Conservation (phyloP, 352 stramenopile genomes). For the Phytophthora sansomeana region DNA sequence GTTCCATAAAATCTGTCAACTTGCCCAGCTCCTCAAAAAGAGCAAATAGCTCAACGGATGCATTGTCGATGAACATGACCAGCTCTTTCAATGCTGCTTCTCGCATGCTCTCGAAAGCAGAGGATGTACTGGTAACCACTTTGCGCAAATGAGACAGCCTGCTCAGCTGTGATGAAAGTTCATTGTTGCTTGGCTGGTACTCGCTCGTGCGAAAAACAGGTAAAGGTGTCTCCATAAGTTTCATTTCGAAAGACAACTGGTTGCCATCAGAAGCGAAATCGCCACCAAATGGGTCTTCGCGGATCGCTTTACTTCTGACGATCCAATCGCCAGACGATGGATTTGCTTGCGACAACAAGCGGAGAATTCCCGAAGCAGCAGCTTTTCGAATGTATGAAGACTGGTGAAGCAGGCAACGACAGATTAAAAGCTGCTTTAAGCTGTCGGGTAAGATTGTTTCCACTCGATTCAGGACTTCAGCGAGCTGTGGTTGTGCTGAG, state of each 20-base stretch:
- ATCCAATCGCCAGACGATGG: slow-evolving; percentile 21
- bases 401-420: slow-evolving; percentile 59
- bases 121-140: slow-evolving; percentile 35
- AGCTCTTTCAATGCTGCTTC: slow-evolving; percentile 45
- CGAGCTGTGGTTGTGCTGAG: slow-evolving; percentile 44
- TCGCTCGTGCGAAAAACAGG: slow-evolving; percentile 24
- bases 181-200: slow-evolving; percentile 35
- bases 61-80: slow-evolving; percentile 35
- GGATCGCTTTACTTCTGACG: slow-evolving; percentile 30
- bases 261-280: slow-evolving; percentile 17
- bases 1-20: slow-evolving; percentile 31
- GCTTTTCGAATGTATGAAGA: slow-evolving; percentile 59
- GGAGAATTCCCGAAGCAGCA: slow-evolving; percentile 49
- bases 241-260: slow-evolving; percentile 23
- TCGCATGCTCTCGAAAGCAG: slow-evolving; percentile 34
- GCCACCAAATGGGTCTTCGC: slow-evolving; percentile 42
- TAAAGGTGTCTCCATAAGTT: slow-evolving; percentile 41
- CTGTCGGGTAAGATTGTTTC: slow-evolving; percentile 32
- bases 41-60: slow-evolving; percentile 31
- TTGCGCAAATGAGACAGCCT: slow-evolving; percentile 42
- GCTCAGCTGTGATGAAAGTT: slow-evolving; percentile 42
- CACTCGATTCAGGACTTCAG: slow-evolving; percentile 51
- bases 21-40: slow-evolving; percentile 56
- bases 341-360: slow-evolving; percentile 38
- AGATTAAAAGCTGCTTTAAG: slow-evolving; percentile 42